These are phyloP conservation scores for Begonia masoniana DNA, from an alignment of 306 rosid species.

Conservation along the genomic window DNA sequence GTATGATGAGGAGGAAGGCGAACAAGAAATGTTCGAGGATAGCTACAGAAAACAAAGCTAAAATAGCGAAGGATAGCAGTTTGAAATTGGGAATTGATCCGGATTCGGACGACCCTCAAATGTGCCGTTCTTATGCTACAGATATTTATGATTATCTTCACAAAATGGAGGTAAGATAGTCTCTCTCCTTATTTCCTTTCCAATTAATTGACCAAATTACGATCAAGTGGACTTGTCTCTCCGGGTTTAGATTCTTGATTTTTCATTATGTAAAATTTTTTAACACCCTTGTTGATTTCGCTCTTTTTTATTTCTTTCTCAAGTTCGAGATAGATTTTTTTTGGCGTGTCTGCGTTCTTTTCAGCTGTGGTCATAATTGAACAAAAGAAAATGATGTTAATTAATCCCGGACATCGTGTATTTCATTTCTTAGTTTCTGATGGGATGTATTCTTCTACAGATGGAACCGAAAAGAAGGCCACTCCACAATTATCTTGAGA, in stretches of 20 bases:
- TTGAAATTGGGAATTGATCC: neutral
- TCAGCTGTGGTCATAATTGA: too few relatives aligned
- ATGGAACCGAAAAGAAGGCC: conserved; percentile 54
- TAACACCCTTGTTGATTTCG: too few relatives aligned
- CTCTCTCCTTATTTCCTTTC: neutral
- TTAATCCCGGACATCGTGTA: neutral
- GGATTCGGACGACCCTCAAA: conserved; percentile 35
- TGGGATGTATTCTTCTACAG: conserved; percentile 17
- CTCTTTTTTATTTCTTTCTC: too few relatives aligned
- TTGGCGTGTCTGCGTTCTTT: neutral
- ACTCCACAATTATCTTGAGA: conserved; percentile 44
- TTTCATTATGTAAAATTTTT: neutral
- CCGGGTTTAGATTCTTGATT: neutral
- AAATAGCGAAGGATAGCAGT: neutral
- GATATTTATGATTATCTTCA: conserved; percentile 69
- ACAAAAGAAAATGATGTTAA: neutral
- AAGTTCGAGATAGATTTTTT: too few relatives aligned
- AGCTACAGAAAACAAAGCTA: conserved; percentile 1
- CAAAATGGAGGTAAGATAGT: conserved; percentile 41
- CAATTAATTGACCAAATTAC: neutral
- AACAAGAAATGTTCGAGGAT: neutral
- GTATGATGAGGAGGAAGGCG: neutral
- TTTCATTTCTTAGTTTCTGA: neutral
- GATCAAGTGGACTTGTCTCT: neutral
- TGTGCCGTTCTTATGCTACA: conserved; percentile 42